These are phyloP conservation scores for Cordyceps cicadae DNA, from an alignment of 2,329 filamentous ascomycete genomes.

Conservation along the genomic window DNA sequence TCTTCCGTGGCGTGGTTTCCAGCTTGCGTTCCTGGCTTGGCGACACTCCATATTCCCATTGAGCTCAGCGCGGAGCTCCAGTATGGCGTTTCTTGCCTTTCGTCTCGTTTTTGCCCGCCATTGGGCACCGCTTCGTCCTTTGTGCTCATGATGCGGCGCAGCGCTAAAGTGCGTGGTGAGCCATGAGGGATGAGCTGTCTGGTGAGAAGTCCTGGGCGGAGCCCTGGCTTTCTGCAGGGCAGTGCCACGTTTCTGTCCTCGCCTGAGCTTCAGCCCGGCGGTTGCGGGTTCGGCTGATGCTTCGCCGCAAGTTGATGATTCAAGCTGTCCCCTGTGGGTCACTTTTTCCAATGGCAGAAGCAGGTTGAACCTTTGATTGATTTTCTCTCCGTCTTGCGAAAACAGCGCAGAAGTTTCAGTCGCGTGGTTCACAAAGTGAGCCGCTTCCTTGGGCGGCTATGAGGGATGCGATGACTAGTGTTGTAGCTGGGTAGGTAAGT, in stretches of 20 bases:
- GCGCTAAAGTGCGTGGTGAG: background rate
- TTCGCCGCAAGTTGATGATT: background rate
- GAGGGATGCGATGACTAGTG: too few species aligned
- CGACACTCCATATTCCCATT: constrained; percentile 51
- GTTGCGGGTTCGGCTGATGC: background rate
- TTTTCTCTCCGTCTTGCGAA: too few species aligned
- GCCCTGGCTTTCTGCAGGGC: constrained; percentile 1
- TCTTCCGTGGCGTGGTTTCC: constrained; percentile 27
- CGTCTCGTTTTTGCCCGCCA: constrained; percentile 33
- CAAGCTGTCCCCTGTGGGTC: background rate
- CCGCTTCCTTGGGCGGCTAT: too few species aligned
- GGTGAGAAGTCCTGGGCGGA: background rate
- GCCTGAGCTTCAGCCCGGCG: background rate
- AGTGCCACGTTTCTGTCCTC: constrained; percentile 1
- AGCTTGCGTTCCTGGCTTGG: constrained; percentile 38
- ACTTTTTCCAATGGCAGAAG: too few species aligned
- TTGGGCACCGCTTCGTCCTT: constrained; percentile 24
- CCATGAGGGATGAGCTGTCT: background rate
- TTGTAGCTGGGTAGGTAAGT: too few species aligned
- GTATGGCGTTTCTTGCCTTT: constrained; percentile 50
- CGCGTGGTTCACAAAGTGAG: too few species aligned
- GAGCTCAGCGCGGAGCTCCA: constrained; percentile 53
- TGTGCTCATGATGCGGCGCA: background rate
- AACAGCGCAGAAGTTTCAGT: too few species aligned
- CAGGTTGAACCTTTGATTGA: too few species aligned